These are phyloP conservation scores for Cucurbitaria berberidis DNA, from an alignment of 2,329 filamentous ascomycete species.

Conservation along the genomic window DNA sequence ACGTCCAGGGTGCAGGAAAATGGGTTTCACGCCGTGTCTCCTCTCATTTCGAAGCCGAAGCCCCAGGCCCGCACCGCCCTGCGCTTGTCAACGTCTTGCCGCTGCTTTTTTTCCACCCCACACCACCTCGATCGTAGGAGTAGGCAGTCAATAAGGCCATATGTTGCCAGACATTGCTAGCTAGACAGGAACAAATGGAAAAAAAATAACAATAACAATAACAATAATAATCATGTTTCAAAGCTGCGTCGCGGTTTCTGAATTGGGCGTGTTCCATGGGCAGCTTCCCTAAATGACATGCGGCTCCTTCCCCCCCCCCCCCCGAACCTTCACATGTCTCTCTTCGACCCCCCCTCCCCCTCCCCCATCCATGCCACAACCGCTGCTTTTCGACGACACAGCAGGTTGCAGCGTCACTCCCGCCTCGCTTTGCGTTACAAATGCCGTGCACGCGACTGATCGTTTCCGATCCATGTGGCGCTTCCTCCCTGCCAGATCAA, in stretches of 20 bases:
- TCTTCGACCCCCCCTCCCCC: constrained; percentile 14
- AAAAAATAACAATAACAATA: too few relatives aligned
- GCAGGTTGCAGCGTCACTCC: constrained; percentile 14
- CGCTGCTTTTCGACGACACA: constrained; percentile 3
- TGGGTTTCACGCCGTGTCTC: constrained; percentile 14
- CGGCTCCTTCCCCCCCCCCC: constrained; percentile 18
- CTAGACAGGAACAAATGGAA: not conserved
- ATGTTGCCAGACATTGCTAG: too few relatives aligned
- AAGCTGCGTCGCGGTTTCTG: not conserved
- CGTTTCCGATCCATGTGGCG: not conserved
- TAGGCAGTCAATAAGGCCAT: too few relatives aligned
- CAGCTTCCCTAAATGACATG: constrained; percentile 9
- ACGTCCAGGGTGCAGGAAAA: constrained; percentile 6
- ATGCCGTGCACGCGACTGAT: constrained; percentile 11
- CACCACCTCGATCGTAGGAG: too few relatives aligned
- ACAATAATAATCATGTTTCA: not conserved
- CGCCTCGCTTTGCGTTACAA: constrained; percentile 16
- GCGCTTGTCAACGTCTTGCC: constrained; percentile 4
- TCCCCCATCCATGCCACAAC: constrained; percentile 7
- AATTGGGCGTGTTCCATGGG: constrained; percentile 5
- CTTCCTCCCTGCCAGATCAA: not conserved
- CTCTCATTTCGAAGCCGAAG: constrained; percentile 11
- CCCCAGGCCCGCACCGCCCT: too few relatives aligned
- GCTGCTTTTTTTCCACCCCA: too few relatives aligned
- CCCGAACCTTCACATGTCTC: constrained; percentile 11